phyloP scores from a whole-genome alignment of 495 filamentous ascomycete species.

The Opeltia flavorubescens region DNA sequence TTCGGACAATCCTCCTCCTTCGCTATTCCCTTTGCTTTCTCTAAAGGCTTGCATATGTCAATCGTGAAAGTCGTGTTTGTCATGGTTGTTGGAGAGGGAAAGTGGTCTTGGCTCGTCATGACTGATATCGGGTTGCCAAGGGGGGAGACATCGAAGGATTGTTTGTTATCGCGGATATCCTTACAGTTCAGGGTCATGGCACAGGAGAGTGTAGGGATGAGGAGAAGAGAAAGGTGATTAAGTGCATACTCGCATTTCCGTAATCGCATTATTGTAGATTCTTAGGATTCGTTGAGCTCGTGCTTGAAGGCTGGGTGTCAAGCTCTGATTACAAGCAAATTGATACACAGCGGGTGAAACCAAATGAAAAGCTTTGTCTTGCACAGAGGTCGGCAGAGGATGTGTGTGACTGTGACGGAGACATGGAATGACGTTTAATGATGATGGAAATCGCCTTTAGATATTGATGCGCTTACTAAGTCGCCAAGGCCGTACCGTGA shows the following conservation, averaged over 20 bases:
- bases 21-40: constrained; percentile 30
- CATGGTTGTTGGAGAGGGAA: constrained; percentile 22
- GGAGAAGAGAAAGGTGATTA: constrained; percentile 18
- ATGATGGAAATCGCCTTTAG: too few species aligned
- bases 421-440: too few species aligned
- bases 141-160: constrained; percentile 48
- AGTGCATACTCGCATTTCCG: neutral
- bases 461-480: too few species aligned
- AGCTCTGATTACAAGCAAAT: too few species aligned
- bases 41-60: constrained; percentile 61
- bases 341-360: too few species aligned
- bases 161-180: constrained; percentile 38
- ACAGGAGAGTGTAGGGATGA: constrained; percentile 18
- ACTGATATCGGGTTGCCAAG: constrained; percentile 70
- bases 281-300: neutral
- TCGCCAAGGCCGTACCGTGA: too few species aligned
- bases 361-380: too few species aligned
- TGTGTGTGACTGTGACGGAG: too few species aligned
- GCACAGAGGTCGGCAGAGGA: too few species aligned
- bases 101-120: constrained; percentile 35
- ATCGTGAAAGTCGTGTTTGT: constrained; percentile 78
- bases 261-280: neutral
- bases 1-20: constrained; percentile 43
- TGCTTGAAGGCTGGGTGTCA: too few species aligned
- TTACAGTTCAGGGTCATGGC: constrained; percentile 47